Base-by-base conservation (phyloP, 2,329 filamentous ascomycete species). In the Ophiostoma pallidulum region DNA sequence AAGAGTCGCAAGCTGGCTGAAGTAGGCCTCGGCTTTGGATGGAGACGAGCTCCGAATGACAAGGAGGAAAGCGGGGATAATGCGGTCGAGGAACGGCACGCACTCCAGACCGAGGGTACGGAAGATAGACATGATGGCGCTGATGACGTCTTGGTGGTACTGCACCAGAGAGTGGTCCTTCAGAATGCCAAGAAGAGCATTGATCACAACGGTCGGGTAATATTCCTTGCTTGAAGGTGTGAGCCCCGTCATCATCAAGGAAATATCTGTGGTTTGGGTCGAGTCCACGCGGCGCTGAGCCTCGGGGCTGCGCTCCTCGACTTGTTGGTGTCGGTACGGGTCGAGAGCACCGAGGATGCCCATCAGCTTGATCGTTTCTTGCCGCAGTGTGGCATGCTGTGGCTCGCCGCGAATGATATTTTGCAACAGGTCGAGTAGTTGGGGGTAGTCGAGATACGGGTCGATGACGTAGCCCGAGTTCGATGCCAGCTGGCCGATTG, bases 111-210 rank as follows among this genome's bases (percentile, higher is more conserved):
- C 92, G 51, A 98, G 75, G 0, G 94, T 98, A 57, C 92, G 86
- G 67, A 98, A 98, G 50, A 98, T 98, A 57, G 88, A 95, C 82
- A 98, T 97, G 58, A 98, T 94, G 5, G 92, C 92, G 63, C 97
- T 92, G 44, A 98, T 92, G 13, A 97, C 91, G 10, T 84, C 81
- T 4, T 89, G 91, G 59, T 98, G 94, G 58, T 95, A 91, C 59
- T 94, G 86, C 12, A 84, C 79, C 4, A 98, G 72, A 0, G 92
- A 97, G 22, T 82, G 81, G 57, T 98, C 92, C 59, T 91, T 94
- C 31, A 98, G 69, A 55, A 98, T 90, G 48, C 89, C 84, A 59
- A 98, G 80, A 10, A 98, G 75, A 2, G 92, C 94, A 59, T 95
- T 95, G 62, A 98, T 96, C 40, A 96, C 92, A 16, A 98, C 89